A percentile compares a stretch with the other conserved stretches of the same genome.
phyloP scores from a whole-genome alignment of 1,284 basidiomycete species.

The Chondrostereum purpureum region DNA sequence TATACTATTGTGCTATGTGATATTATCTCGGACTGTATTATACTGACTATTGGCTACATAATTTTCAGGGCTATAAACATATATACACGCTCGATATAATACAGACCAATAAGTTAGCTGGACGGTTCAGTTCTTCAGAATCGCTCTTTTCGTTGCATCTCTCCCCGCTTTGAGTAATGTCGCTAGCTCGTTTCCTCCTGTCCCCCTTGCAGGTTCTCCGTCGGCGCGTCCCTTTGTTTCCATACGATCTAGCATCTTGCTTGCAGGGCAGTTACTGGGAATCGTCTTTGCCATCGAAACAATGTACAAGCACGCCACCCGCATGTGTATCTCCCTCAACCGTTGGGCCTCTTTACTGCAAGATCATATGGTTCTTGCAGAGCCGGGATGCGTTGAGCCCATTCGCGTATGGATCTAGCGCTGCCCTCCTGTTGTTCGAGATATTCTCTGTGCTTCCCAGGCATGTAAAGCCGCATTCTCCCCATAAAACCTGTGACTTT shows the following conservation, averaged over 20 bases:
- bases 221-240: conserved; percentile 37
- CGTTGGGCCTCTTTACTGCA: conserved; percentile 72
- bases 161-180: conserved; percentile 81
- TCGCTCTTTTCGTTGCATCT: conserved; percentile 75
- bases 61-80: too few species aligned
- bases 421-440: conserved; percentile 45
- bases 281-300: conserved; percentile 64
- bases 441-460: conserved; percentile 68
- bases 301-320: conserved; percentile 81
- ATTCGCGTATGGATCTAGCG: conserved; percentile 48
- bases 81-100: too few species aligned
- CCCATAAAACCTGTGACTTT: conserved; percentile 79
- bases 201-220: conserved; percentile 61
- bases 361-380: conserved; percentile 73
- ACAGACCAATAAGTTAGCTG: too few species aligned
- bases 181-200: conserved; percentile 82
- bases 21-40: too few species aligned
- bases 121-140: conserved; percentile 31
- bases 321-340: conserved; percentile 84
- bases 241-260: conserved; percentile 47
- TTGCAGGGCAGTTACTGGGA: conserved; percentile 48
- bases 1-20: too few species aligned
- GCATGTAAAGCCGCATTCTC: conserved; percentile 78
- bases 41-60: too few species aligned
- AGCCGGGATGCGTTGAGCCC: conserved; percentile 48